Evolutionary conservation across 805 yeast species (phyloP), one percentile per base, ranked within the genome.

Genomic region (Wickerhamiella allomyrinae): DNA sequence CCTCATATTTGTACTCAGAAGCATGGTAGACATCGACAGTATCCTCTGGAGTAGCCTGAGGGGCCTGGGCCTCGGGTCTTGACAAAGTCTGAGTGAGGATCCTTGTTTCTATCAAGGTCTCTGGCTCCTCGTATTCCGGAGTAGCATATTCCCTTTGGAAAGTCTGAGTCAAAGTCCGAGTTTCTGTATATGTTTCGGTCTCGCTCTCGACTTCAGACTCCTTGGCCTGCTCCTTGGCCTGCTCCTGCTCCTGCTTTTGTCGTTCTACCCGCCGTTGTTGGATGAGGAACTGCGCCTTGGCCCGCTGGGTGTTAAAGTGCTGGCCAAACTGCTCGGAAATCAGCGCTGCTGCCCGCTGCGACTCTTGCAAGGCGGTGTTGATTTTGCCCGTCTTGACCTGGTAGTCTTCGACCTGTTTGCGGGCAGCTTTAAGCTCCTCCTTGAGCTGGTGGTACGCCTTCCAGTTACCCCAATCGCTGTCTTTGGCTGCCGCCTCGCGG

Each of bases 291-390:
- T 53, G 57, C 36, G 50, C 40, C 8, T 42, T 40, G 7, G 52
- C 52, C 17, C 57, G 49, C 34, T 48, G 37, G 8, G 46, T 39
- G 13, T 43, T 27, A 24, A 53, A 36, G 42, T 46, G 52, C 27
- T 45, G 31, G 27, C 41, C 41, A 34, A 39, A 42, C 42, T 54
- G 56, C 40, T 53, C 52, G 13, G 47, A 52, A 33, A 54, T 31
- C 17, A 54, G 41, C 10, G 49, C 41, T 6, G 57, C 40, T 7
- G 57, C 55, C 15, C 48, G 33, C 46, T 54, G 57, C 7, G 56
- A 44, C 48, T 54, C 57, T 19, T 44, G 45, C 29, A 54, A 40
- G 13, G 57, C 56, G 2, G 17, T 29, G 37, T 51, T 52, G 15
- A 49, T 49, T n/a, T 22, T 22, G 19, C 39, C 47, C 49, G 50